These are phyloP conservation scores for Eimeria sp. DNA, from an alignment of 169 alveolate species.

Conservation along the genomic window DNA sequence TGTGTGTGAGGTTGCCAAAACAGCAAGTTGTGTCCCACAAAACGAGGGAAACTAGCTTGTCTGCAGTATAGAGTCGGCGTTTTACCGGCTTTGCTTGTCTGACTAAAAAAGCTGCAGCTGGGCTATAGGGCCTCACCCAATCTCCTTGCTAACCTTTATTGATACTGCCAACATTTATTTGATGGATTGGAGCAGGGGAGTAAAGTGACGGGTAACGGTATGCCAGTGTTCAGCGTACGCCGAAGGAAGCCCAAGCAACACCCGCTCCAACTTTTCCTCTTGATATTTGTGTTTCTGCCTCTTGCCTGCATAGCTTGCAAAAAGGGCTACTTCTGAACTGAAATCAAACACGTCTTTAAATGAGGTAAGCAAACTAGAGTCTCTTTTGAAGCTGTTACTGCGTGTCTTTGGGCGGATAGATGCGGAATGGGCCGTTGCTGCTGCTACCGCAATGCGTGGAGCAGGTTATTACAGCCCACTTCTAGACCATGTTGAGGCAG, in stretches of 20 bases:
- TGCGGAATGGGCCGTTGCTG: not conserved
- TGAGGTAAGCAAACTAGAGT: not conserved
- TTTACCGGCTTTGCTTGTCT: not conserved
- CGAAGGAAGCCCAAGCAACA: not conserved
- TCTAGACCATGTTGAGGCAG: not conserved
- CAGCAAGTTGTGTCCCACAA: not conserved
- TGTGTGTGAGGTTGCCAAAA: not conserved
- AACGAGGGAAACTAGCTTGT: not conserved
- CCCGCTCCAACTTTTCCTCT: not conserved
- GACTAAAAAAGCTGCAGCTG: not conserved
- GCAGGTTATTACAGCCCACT: not conserved
- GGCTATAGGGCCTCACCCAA: not conserved
- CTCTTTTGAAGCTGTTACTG: not conserved
- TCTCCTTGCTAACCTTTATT: not conserved
- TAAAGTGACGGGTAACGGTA: not conserved
- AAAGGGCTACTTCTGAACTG: not conserved
- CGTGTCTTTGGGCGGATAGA: not conserved
- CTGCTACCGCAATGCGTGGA: not conserved
- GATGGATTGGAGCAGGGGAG: not conserved
- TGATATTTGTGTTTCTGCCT: not conserved
- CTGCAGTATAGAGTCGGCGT: not conserved
- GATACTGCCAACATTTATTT: not conserved
- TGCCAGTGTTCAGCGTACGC: no score
- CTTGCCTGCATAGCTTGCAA: not conserved
- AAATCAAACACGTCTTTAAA: not conserved